Conservation (phyloP, 306 rosid species). For the Sechiopsis laciniata region DNA sequence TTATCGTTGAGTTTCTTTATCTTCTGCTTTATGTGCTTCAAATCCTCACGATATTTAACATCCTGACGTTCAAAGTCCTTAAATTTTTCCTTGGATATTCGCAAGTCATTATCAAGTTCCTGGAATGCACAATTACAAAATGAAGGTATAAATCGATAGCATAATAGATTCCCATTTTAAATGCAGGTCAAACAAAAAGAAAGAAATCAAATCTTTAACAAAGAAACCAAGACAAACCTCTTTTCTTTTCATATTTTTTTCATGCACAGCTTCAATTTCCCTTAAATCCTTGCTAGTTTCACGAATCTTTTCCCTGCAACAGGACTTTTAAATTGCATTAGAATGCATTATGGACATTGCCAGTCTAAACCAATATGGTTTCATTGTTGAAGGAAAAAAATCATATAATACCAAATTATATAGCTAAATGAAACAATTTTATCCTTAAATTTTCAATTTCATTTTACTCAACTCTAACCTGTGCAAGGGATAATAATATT, state of each 20-base stretch:
- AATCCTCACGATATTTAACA: slow-evolving; percentile 81
- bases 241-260: slow-evolving; percentile 49
- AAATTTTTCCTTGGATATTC: slow-evolving; percentile 79
- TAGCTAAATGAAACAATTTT: not conserved
- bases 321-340: slow-evolving; percentile 19
- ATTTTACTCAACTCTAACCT: not conserved
- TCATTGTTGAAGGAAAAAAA: not conserved
- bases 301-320: slow-evolving; percentile 64
- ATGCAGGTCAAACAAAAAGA: slow-evolving; percentile 2
- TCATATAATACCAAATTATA: not conserved
- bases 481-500: too few relatives aligned
- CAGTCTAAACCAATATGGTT: slow-evolving; percentile 6
- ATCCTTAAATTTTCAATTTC: not conserved
- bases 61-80: slow-evolving; percentile 94
- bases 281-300: slow-evolving; percentile 54
- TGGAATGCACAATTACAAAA: slow-evolving; percentile 27
- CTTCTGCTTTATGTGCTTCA: slow-evolving; percentile 75
- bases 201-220: not conserved
- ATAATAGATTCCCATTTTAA: not conserved
- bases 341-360: slow-evolving; percentile 6
- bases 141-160: not conserved
- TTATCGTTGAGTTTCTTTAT: slow-evolving; percentile 82
- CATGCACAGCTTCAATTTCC: slow-evolving; percentile 78
- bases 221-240: slow-evolving; percentile 55
- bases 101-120: slow-evolving; percentile 77